These are phyloP conservation scores for Yamadazyma triangularis DNA, from an alignment of 1,139 yeast species.

Conservation along the genomic window DNA sequence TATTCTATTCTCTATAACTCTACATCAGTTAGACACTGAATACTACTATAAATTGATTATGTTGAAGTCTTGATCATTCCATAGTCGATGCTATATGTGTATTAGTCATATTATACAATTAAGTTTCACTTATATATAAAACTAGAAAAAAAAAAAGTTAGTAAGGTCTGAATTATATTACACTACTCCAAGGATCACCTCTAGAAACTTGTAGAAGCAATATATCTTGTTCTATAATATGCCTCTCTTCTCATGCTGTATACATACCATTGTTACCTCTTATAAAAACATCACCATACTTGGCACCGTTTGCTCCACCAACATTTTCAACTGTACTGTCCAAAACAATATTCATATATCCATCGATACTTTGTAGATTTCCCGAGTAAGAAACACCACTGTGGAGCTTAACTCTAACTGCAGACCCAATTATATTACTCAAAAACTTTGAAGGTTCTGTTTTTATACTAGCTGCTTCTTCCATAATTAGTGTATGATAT, in stretches of 20 bases:
- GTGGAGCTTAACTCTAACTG: slow-evolving; percentile 77
- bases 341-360: slow-evolving; percentile 92
- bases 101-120: slow-evolving; percentile 4
- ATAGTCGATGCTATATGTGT: no score
- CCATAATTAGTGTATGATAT: no score
- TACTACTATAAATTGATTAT: background rate
- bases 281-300: slow-evolving; percentile 84
- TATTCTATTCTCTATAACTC: background rate
- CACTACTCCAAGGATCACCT: no score
- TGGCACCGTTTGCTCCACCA: slow-evolving; percentile 47
- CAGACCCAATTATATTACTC: slow-evolving; percentile 70
- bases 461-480: slow-evolving; percentile 13
- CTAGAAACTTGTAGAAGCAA: no score
- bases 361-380: slow-evolving; percentile 84
- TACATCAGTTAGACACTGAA: background rate
- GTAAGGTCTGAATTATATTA: no score
- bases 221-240: background rate
- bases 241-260: background rate
- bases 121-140: slow-evolving; percentile 44
- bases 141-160: slow-evolving; percentile 22
- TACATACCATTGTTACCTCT: slow-evolving; percentile 92
- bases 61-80: background rate
- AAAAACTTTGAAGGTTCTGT: slow-evolving; percentile 72
- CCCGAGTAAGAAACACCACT: slow-evolving; percentile 82
- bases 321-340: slow-evolving; percentile 69